A percentile compares a stretch with the other conserved stretches of the same genome.
Conservation (phyloP, 2,329 filamentous ascomycete genomes). For the Ophiostoma sp. region DNA sequence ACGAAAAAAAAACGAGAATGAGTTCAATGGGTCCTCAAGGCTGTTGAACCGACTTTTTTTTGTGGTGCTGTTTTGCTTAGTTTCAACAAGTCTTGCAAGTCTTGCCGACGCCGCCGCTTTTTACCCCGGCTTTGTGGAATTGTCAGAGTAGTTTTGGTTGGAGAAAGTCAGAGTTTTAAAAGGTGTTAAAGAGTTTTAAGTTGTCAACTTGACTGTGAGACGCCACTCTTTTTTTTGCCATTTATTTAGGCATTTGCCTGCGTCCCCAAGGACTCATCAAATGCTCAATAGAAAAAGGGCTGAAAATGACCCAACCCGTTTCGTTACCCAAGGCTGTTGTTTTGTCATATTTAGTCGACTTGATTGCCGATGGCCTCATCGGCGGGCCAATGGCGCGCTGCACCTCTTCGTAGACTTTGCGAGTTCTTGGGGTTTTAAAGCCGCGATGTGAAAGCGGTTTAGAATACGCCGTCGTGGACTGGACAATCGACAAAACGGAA, state of each 20-base stretch:
- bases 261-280: not conserved
- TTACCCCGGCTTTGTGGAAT: conserved; percentile 15
- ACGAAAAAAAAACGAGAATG: not conserved
- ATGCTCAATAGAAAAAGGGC: not conserved
- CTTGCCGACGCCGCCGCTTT: conserved; percentile 2
- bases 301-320: not conserved
- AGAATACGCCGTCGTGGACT: not conserved
- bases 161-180: not conserved
- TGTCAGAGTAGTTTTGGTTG: not conserved
- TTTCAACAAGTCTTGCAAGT: not conserved
- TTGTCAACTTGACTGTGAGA: not conserved
- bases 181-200: not conserved
- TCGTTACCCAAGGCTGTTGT: not conserved
- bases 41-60: not conserved
- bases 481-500: not conserved
- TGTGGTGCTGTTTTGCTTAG: not conserved
- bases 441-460: not conserved
- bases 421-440: not conserved
- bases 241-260: not conserved
- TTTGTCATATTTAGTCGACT: conserved; percentile 17
- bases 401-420: not conserved
- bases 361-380: conserved; percentile 26
- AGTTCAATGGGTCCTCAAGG: not conserved
- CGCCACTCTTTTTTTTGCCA: not conserved
- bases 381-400: conserved; percentile 22